Base-by-base conservation (phyloP, 176 grass and related monocot genomes). In the Chloris gayana region DNA sequence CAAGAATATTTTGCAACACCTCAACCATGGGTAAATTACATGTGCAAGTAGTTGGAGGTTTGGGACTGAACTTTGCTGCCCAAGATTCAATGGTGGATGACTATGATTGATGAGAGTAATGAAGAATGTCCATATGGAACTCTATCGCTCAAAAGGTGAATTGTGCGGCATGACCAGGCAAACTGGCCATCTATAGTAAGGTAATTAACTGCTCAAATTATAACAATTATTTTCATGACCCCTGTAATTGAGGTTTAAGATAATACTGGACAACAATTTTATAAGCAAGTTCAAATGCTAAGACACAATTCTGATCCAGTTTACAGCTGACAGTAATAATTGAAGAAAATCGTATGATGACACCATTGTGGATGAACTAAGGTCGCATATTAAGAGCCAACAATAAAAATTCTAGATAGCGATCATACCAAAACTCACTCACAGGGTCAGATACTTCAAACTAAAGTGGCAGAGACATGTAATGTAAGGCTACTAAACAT, bases 51-150 rank as follows among this genome's bases (percentile, higher is more conserved):
- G 69, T 59, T 30, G 15, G 25, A 73, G 44, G 13, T 26, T 33
- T 18, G 38, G 9, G 76, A 47, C 59, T 2, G n/a, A 80, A 86
- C 21, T 74, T 74, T 50, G 34, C 60, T 65, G 77, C 38, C 15
- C 45, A 27, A 67, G 21, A 67, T 80, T 59, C 50, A 74, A 61
- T 49, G 50, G 42, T 45, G 27, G 24, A 49, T 49, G 26, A 0
- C 67, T 68, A 41, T 75, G 30, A 44, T 12, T n/a, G 37, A 44
- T 12, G 41, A 44, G 41, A 44, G 41, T 44, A 13, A 15, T 35
- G 6, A 49, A 34, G 69, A 56, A 17, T 74, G 18, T 76, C 63
- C 46, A n/a, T 50, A 63, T 75, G 26, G 14, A 56, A 54, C 27
- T 44, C 14, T 75, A n/a, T 24, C 35, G 22, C n/a, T 27, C 54